Percentiles rank a stretch among this genome's conserved stretches.
Evolutionary conservation across 75 land plant genomes (phyloP).

Genomic region (Selaginella tamariscina): DNA sequence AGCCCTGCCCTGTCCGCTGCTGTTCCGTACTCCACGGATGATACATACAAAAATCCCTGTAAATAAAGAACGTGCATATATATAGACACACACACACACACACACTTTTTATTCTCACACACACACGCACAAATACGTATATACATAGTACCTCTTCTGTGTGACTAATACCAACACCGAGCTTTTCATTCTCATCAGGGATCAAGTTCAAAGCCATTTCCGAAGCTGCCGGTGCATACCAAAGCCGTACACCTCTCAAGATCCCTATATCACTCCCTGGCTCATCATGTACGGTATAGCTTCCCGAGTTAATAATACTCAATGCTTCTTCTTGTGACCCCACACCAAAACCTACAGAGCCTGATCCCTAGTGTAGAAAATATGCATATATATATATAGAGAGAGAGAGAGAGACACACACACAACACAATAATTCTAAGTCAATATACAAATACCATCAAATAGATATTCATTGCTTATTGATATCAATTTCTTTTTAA

Average conservation of each 20-base stretch:
- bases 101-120: too few relatives aligned
- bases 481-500: conserved; percentile 30
- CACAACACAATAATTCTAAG: too few relatives aligned
- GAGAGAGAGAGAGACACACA: too few relatives aligned
- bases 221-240: conserved; percentile 48
- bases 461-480: conserved; percentile 51
- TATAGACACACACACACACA: not conserved
- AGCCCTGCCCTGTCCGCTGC: conserved; percentile 68
- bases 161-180: conserved; percentile 56
- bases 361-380: conserved; percentile 38
- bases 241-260: conserved; percentile 53
- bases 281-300: conserved; percentile 77
- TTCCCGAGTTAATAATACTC: conserved; percentile 42
- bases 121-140: not conserved
- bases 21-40: conserved; percentile 39
- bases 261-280: conserved; percentile 74
- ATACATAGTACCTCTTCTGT: conserved; percentile 51
- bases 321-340: not conserved
- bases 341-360: conserved; percentile 27
- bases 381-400: too few relatives aligned
- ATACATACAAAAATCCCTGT: conserved; percentile 77
- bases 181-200: conserved; percentile 37
- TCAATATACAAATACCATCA: too few relatives aligned
- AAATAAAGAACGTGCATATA: not conserved
- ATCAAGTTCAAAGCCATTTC: conserved; percentile 40